phyloP scores from a whole-genome alignment of 2,329 filamentous ascomycete genomes.

The Ascochyta clinopodiicola region DNA sequence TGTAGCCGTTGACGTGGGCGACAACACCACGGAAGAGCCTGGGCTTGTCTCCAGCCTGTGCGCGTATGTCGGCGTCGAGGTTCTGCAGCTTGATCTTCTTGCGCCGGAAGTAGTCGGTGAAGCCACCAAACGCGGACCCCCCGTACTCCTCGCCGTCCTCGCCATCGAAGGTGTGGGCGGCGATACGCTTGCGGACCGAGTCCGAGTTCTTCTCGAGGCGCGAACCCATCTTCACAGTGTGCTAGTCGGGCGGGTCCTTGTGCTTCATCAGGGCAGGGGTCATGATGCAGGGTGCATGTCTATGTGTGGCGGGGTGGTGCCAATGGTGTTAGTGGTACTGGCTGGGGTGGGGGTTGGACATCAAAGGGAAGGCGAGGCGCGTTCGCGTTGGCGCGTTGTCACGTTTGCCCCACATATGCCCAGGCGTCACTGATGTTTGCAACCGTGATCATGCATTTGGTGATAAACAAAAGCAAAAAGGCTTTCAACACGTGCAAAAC shows the following conservation, averaged over 20 bases:
- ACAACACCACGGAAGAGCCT: conserved; percentile 91
- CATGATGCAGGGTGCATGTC: conserved; percentile 26
- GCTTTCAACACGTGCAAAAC: too few relatives aligned
- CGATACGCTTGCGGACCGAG: conserved; percentile 68
- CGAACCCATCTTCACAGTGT: conserved; percentile 61
- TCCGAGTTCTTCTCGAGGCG: conserved; percentile 66
- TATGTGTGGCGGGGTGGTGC: conserved; percentile 17
- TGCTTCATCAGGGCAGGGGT: conserved; percentile 27
- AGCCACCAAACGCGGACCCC: conserved; percentile 84
- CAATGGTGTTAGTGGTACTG: too few relatives aligned
- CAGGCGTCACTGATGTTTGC: neutral
- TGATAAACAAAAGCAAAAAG: too few relatives aligned
- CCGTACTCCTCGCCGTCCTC: conserved; percentile 93
- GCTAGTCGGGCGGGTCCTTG: conserved; percentile 22
- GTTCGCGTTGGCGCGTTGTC: conserved; percentile 8
- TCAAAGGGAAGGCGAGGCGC: neutral
- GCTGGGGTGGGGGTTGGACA: conserved; percentile 12
- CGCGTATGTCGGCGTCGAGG: conserved; percentile 80
- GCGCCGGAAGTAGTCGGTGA: conserved; percentile 87
- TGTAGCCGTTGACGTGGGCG: conserved; percentile 93
- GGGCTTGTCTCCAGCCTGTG: conserved; percentile 72
- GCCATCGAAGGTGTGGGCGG: conserved; percentile 74
- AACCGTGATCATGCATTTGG: too few relatives aligned
- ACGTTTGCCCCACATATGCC: neutral
- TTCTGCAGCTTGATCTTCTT: conserved; percentile 99